A percentile compares a stretch with the other conserved stretches of the same genome.
Conservation (phyloP, 768 basidiomycete genomes). For the Leccinum fibrillosum region DNA sequence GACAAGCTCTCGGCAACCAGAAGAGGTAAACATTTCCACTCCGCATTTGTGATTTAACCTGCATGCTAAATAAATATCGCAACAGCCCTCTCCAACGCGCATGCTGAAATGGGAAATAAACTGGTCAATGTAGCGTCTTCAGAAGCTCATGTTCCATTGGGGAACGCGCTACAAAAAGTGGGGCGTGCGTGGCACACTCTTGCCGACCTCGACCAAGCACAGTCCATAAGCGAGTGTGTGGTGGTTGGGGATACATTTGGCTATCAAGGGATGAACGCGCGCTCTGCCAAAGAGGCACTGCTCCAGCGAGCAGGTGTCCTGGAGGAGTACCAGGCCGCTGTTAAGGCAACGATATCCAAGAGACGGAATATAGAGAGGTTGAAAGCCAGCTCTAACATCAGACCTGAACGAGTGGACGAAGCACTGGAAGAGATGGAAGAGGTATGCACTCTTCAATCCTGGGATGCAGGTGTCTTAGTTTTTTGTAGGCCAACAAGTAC, state of each 20-base stretch:
- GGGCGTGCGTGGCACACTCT: conserved; percentile 86
- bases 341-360: conserved; percentile 91
- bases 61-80: neutral
- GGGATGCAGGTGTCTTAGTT: conserved; percentile 5
- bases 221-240: conserved; percentile 92
- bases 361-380: conserved; percentile 86
- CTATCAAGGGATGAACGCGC: conserved; percentile 96
- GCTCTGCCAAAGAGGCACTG: conserved; percentile 92
- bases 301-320: conserved; percentile 85
- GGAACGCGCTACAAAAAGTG: conserved; percentile 78
- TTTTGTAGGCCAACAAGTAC: conserved; percentile 77
- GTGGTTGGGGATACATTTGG: conserved; percentile 94
- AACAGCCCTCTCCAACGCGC: conserved; percentile 70
- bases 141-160: conserved; percentile 82
- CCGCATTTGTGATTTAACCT: neutral
- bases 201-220: conserved; percentile 85
- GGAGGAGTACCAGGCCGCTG: conserved; percentile 92
- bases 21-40: conserved; percentile 50
- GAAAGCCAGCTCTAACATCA: conserved; percentile 82
- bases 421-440: conserved; percentile 92
- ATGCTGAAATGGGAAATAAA: conserved; percentile 92
- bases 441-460: conserved; percentile 40
- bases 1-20: conserved; percentile 80
- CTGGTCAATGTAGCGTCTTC: conserved; percentile 85
- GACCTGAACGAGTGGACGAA: conserved; percentile 83